phyloP scores from a whole-genome alignment of 2,329 filamentous ascomycete species.

The Xylaria sp. region DNA sequence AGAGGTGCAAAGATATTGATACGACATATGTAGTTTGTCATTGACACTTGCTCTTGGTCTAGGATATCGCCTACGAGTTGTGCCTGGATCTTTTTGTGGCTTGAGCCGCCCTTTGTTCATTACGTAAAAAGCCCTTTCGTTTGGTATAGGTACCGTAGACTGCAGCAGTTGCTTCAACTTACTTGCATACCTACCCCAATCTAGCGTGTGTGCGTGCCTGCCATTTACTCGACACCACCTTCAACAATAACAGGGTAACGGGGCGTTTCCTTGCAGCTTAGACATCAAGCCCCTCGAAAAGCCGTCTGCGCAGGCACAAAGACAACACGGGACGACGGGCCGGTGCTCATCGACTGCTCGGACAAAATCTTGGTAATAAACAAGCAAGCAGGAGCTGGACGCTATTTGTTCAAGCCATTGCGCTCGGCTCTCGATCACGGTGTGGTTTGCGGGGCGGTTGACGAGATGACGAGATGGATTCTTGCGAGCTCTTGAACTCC shows the following conservation, averaged over 20 bases:
- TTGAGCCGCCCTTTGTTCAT: conserved; percentile 27
- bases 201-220: conserved; percentile 8
- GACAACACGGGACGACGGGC: background rate
- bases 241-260: conserved; percentile 17
- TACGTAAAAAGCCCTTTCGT: conserved; percentile 23
- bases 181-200: background rate
- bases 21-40: no score
- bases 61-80: background rate
- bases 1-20: background rate
- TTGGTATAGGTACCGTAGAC: background rate
- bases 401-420: background rate
- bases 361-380: background rate
- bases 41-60: no score
- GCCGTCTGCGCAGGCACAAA: background rate
- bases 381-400: background rate
- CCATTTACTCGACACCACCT: conserved; percentile 14
- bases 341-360: conserved; percentile 1
- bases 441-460: conserved; percentile 28
- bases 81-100: conserved; percentile 10
- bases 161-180: background rate
- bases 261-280: conserved; percentile 1
- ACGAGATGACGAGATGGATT: conserved; percentile 49
- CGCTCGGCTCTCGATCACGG: conserved; percentile 17
- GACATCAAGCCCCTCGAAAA: background rate
- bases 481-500: conserved; percentile 35